These are phyloP conservation scores for Xylaria digitata DNA, from an alignment of 2,329 filamentous ascomycete species.

Conservation along the genomic window DNA sequence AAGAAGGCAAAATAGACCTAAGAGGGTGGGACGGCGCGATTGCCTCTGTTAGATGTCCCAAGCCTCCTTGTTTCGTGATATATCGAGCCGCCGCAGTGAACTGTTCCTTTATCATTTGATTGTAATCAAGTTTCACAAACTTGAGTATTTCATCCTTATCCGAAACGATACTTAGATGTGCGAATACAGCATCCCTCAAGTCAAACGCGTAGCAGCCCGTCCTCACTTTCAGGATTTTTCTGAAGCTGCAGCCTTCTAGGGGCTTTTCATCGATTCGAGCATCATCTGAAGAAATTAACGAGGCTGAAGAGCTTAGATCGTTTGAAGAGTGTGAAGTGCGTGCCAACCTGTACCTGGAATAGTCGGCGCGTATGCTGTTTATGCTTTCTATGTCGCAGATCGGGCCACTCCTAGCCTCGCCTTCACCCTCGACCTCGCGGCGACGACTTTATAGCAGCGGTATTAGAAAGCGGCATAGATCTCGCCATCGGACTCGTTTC, in stretches of 20 bases:
- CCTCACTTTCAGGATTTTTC: slow-evolving; percentile 6
- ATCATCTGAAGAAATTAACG: no score
- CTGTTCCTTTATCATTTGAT: background rate
- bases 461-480: background rate
- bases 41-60: background rate
- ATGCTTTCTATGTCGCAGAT: background rate
- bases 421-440: background rate
- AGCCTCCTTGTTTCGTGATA: background rate
- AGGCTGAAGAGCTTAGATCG: no score
- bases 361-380: background rate
- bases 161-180: slow-evolving; percentile 28
- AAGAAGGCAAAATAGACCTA: background rate
- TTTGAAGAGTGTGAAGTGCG: no score
- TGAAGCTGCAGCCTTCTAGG: slow-evolving; percentile 7
- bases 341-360: background rate
- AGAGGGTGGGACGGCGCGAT: background rate
- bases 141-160: slow-evolving; percentile 5
- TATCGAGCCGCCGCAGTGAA: background rate
- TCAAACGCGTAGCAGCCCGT: slow-evolving; percentile 17
- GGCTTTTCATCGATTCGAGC: no score
- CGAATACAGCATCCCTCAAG: slow-evolving; percentile 29
- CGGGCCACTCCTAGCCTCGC: no score
- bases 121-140: slow-evolving; percentile 28
- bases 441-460: background rate
- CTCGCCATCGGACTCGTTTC: slow-evolving; percentile 21